Evolutionary conservation across 208 protist genomes (phyloP).

Genomic region (Jaenimonas drosophilae): DNA sequence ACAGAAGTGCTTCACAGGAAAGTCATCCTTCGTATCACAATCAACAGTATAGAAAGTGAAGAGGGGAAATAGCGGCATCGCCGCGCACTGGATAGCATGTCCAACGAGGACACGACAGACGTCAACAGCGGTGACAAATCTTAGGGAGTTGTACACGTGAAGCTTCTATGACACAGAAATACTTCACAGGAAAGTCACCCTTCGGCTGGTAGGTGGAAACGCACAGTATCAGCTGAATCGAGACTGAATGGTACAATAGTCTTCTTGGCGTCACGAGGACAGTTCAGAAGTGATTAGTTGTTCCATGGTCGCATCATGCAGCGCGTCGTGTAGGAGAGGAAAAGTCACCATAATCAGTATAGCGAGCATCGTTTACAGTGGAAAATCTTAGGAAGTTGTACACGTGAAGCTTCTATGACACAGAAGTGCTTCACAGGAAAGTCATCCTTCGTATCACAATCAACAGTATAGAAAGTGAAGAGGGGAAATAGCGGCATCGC

Average conservation of each 20-base stretch:
- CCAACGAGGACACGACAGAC: too few relatives aligned
- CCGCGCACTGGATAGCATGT: too few relatives aligned
- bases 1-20: neutral
- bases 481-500: too few relatives aligned
- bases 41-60: neutral
- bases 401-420: neutral
- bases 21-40: neutral
- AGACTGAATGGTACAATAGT: neutral
- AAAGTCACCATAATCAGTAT: too few relatives aligned
- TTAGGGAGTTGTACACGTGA: too few relatives aligned
- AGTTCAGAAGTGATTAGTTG: too few relatives aligned
- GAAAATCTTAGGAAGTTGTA: neutral
- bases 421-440: neutral
- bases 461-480: neutral
- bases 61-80: too few relatives aligned
- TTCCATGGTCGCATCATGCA: too few relatives aligned
- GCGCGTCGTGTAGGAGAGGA: too few relatives aligned
- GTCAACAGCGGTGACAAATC: too few relatives aligned
- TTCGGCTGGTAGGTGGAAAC: too few relatives aligned
- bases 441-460: neutral
- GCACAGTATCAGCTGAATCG: neutral
- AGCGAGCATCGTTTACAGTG: neutral
- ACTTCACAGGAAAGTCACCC: neutral
- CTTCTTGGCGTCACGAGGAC: too few relatives aligned
- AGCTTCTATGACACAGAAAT: conserved; percentile 1